These are phyloP conservation scores for Hymenoscyphus fructigenus DNA, from an alignment of 2,329 filamentous ascomycete genomes.

Conservation along the genomic window DNA sequence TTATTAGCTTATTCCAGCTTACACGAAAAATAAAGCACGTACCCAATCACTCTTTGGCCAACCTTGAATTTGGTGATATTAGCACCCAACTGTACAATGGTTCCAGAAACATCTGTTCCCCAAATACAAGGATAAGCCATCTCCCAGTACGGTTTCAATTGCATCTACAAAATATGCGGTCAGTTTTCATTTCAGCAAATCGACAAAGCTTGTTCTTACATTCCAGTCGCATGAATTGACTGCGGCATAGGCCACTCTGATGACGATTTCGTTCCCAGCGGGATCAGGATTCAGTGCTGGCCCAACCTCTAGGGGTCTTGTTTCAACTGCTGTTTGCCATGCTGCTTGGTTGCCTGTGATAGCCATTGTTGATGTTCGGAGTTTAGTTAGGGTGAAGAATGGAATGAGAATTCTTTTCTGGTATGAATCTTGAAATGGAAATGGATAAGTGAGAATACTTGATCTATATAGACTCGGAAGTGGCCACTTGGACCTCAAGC, in stretches of 20 bases:
- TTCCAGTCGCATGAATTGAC: conserved; percentile 41
- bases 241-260: conserved; percentile 39
- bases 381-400: no score
- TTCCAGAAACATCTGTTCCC: conserved; percentile 32
- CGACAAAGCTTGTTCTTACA: not conserved
- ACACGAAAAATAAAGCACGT: conserved; percentile 16
- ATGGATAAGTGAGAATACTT: no score
- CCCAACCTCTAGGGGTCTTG: conserved; percentile 35
- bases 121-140: conserved; percentile 27
- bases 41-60: conserved; percentile 34
- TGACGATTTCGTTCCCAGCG: conserved; percentile 36
- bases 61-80: conserved; percentile 44
- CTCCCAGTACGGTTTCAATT: no score
- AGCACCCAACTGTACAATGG: conserved; percentile 41
- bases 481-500: no score
- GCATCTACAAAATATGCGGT: no score
- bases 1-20: not conserved
- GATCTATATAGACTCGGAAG: no score
- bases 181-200: no score
- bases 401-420: no score
- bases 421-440: no score
- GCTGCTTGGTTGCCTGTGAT: conserved; percentile 27
- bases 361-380: no score
- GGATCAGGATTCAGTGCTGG: conserved; percentile 36
- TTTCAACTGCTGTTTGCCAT: conserved; percentile 31